Conservation (phyloP, 345 rosid genomes). For the Eucalyptus viminalis region DNA sequence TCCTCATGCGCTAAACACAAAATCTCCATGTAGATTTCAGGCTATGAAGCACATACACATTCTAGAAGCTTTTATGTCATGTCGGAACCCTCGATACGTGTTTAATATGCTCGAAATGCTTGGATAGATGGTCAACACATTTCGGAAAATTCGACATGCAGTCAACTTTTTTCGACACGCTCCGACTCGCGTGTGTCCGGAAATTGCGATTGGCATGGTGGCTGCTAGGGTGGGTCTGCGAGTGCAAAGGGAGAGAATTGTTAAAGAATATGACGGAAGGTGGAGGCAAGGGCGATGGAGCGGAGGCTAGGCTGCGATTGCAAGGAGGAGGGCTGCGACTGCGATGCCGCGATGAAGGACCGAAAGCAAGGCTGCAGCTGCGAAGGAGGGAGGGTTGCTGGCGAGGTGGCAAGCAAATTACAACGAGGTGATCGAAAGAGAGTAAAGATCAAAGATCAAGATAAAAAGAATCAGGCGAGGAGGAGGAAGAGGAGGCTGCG, state of each 20-base stretch:
- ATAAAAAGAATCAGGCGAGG: fast-evolving
- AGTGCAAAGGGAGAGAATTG: too few species aligned
- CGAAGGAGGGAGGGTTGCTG: fast-evolving
- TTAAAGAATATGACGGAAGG: too few species aligned
- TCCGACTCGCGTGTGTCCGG: fast-evolving
- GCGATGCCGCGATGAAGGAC: fast-evolving
- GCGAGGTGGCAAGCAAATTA: too few species aligned
- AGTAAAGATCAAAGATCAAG: too few species aligned
- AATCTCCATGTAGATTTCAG: background rate
- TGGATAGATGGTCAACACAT: fast-evolving
- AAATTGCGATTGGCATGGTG: too few species aligned
- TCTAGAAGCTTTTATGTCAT: fast-evolving
- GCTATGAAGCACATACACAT: fast-evolving
- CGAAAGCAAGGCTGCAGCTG: fast-evolving
- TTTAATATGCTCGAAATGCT: too few species aligned
- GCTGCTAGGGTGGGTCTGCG: fast-evolving
- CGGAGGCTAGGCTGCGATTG: fast-evolving
- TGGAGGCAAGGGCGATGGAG: too few species aligned
- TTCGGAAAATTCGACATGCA: fast-evolving
- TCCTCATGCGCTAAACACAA: background rate
- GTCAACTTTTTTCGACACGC: fast-evolving
- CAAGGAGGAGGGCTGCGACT: fast-evolving
- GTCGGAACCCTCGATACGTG: fast-evolving
- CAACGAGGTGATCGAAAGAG: too few species aligned
- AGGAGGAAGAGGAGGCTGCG: fast-evolving